Evolutionary conservation across 208 protist species (phyloP), one percentile per base, ranked within the genome.

Genomic region (Crithidia thermophila): DNA sequence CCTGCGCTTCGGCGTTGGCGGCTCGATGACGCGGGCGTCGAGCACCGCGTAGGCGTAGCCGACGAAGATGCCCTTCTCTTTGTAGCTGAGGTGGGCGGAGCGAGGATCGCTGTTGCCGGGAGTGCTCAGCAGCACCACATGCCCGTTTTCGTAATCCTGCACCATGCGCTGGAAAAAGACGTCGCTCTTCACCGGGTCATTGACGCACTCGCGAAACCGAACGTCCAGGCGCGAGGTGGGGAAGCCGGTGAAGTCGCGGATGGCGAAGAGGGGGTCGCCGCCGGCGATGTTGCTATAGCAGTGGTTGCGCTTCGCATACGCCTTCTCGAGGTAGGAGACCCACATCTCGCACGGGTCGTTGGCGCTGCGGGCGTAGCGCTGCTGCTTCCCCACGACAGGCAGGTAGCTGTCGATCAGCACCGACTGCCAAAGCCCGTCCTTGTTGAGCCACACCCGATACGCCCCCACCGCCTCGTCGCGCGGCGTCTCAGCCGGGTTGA

Each of bases 291-390:
- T 85, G 37, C 72, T 78, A 64, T 94, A 94, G 34, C 75, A 74
- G 18, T 81, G 79, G 63, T 91, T 77, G 0, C 87, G 49, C 77
- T 95, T 95, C 5, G 88, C 88, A 66, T 91, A 94, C 0, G 87
- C 90, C 72, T 95, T 95, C 69, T 95, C 82, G 23, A 93, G 61
- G 27, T 91, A 63, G 0, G 83, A 88, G 8, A 91, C 76, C 90
- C 90, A 95, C 79, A 93, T 72, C 72, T 95, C 85, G 67, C 82
- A 84, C 36, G 68, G 75, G 34, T 94, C 84, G 47, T 82, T 72
- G 4, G 59, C 47, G 23, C 82, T 79, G 39, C 69, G 62, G n/a
- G 77, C 77, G 59, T 76, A 92, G 45, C 81, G 79, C 25, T 77
- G 73, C 51, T 75, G 74, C 20, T 75, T 77, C 11, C 72, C 71